Conservation (phyloP, 129 eudicot species). For the Oenanthe sinensis region DNA sequence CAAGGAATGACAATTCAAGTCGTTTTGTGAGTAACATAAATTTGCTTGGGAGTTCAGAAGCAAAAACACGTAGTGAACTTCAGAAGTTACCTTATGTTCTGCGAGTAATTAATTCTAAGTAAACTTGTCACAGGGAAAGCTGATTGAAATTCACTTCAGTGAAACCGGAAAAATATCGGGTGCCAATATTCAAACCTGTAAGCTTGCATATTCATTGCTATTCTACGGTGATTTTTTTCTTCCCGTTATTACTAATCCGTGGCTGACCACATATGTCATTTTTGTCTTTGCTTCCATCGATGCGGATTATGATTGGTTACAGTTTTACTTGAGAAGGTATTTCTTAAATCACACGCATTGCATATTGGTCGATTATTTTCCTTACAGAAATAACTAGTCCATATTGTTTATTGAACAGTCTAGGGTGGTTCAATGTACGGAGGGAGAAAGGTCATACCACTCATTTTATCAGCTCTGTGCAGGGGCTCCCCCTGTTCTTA, state of each 20-base stretch:
- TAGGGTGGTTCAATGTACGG: conserved; percentile 81
- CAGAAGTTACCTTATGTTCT: background rate
- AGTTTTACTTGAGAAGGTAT: conserved; percentile 61
- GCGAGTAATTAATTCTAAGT: conserved; percentile 1
- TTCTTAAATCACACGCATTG: conserved; percentile 5
- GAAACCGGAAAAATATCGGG: conserved; percentile 92
- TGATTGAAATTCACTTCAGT: conserved; percentile 87
- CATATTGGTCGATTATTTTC: conserved; percentile 7
- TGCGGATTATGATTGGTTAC: conserved; percentile 19
- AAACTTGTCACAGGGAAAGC: conserved; percentile 59
- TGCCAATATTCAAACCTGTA: conserved; percentile 93
- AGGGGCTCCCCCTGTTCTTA: conserved; percentile 74
- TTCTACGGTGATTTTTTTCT: background rate
- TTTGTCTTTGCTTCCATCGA: conserved; percentile 5
- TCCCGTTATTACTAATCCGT: background rate
- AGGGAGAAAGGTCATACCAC: conserved; percentile 95
- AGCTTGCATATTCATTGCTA: conserved; percentile 20
- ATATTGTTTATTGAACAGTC: conserved; percentile 43
- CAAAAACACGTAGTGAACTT: background rate
- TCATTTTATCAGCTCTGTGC: conserved; percentile 90
- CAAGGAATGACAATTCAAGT: conserved; percentile 84
- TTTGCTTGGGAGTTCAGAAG: background rate
- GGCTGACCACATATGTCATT: conserved; percentile 8
- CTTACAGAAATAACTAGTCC: conserved; percentile 11
- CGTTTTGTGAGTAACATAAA: conserved; percentile 61